Conservation (phyloP, 768 basidiomycete species). For the Fomitopsis pulvina region DNA sequence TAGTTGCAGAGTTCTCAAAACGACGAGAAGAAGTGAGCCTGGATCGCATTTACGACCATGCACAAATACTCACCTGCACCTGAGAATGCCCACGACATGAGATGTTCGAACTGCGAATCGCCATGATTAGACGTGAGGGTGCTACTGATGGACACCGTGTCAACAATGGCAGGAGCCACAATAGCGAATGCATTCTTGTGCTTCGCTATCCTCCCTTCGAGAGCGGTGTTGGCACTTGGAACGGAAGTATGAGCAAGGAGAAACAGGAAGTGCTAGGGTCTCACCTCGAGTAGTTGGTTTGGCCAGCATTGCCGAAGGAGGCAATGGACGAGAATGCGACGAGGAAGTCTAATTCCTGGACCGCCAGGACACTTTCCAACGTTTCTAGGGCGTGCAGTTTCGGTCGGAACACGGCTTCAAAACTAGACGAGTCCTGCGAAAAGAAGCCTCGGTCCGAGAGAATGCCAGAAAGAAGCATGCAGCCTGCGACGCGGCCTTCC, state of each 20-base stretch:
- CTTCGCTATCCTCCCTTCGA: not conserved
- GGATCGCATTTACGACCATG: not conserved
- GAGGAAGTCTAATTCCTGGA: conserved; percentile 11
- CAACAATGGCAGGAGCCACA: not conserved
- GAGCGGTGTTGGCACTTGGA: conserved; percentile 8
- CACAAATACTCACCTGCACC: conserved; percentile 1
- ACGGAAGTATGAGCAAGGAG: not conserved
- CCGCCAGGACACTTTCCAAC: not conserved
- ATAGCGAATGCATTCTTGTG: not conserved
- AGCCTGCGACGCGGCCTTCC: conserved; percentile 10
- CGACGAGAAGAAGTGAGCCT: not conserved
- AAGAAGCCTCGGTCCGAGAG: conserved; percentile 9
- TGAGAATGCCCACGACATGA: conserved; percentile 6
- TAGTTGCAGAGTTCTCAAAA: conserved; percentile 22
- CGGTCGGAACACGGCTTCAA: conserved; percentile 1
- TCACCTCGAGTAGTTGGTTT: conserved; percentile 12
- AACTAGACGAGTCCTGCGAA: conserved; percentile 7
- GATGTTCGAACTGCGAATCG: not conserved
- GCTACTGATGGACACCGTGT: not conserved
- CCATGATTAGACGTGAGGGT: too few species aligned
- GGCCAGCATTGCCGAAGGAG: conserved; percentile 8
- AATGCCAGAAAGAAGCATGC: conserved; percentile 9
- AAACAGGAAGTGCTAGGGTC: not conserved
- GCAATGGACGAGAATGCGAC: conserved; percentile 15
- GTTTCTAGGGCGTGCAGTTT: conserved; percentile 8